Evolutionary conservation across 371 early-diverging fungal species (phyloP).

Genomic region (Rhizopus sp.): DNA sequence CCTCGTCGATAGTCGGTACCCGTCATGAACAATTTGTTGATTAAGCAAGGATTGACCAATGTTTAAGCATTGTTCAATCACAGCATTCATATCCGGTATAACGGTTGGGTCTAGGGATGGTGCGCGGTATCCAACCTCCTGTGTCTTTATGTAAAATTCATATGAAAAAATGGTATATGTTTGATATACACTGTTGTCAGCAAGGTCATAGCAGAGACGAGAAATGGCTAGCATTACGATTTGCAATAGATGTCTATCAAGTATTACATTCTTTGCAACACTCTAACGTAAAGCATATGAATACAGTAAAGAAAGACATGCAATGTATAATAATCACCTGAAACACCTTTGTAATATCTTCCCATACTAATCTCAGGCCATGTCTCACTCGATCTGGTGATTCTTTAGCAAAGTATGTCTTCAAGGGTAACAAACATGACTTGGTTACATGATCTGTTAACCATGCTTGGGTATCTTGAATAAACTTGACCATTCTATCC

Average conservation of each 20-base stretch:
- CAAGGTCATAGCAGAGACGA: slow-evolving; percentile 53
- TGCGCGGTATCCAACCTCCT: neutral
- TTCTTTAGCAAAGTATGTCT: slow-evolving; percentile 33
- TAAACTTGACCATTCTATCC: slow-evolving; percentile 23
- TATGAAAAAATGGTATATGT: slow-evolving; percentile 43
- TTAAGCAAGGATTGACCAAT: slow-evolving; percentile 39
- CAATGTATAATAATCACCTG: slow-evolving; percentile 24
- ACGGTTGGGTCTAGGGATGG: slow-evolving; percentile 21
- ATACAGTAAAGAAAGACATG: neutral
- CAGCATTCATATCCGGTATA: slow-evolving; percentile 27
- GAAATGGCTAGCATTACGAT: slow-evolving; percentile 39
- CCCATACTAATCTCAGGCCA: slow-evolving; percentile 39
- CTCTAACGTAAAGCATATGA: neutral
- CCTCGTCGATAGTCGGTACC: slow-evolving; percentile 21
- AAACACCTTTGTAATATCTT: slow-evolving; percentile 35
- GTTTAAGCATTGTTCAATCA: slow-evolving; percentile 27
- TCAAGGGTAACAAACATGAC: slow-evolving; percentile 38
- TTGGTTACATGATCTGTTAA: slow-evolving; percentile 32
- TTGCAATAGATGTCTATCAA: slow-evolving; percentile 7
- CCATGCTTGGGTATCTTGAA: slow-evolving; percentile 50
- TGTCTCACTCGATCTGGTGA: slow-evolving; percentile 18
- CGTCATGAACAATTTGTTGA: slow-evolving; percentile 39
- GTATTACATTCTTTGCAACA: neutral
- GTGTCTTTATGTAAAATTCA: slow-evolving; percentile 21
- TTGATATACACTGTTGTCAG: slow-evolving; percentile 42